Conservation (phyloP, 768 basidiomycete species). For the Artomyces pyxidatus region DNA sequence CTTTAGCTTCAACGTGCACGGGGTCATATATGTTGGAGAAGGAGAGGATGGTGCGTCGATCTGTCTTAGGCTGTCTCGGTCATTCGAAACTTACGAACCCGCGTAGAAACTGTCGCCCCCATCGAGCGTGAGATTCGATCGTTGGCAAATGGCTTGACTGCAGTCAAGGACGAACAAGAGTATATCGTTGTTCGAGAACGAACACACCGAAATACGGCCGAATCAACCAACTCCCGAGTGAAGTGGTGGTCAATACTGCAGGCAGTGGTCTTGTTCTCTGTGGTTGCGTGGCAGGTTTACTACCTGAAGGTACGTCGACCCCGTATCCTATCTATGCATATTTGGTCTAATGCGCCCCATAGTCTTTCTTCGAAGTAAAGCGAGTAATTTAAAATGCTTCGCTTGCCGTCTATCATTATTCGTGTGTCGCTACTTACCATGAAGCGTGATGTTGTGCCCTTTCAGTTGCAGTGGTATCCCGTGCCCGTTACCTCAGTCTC, state of each 20-base stretch:
- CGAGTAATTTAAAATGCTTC: conserved; percentile 55
- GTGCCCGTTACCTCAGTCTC: too few relatives aligned
- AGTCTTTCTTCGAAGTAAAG: conserved; percentile 90
- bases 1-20: conserved; percentile 93
- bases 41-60: conserved; percentile 63
- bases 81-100: not conserved
- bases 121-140: conserved; percentile 93
- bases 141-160: conserved; percentile 68
- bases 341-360: conserved; percentile 7
- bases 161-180: conserved; percentile 98
- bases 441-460: too few relatives aligned
- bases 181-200: conserved; percentile 94
- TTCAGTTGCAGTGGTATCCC: too few relatives aligned
- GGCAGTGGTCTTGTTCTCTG: conserved; percentile 73
- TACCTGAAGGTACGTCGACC: conserved; percentile 70
- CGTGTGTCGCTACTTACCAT: too few relatives aligned
- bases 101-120: conserved; percentile 76
- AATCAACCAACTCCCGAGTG: conserved; percentile 88
- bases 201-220: conserved; percentile 89
- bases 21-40: conserved; percentile 78
- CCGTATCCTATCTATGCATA: conserved; percentile 5
- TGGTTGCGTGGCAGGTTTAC: conserved; percentile 96
- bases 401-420: too few relatives aligned
- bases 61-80: not conserved
- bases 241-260: conserved; percentile 99